Percentiles rank a stretch among this genome's conserved stretches.
These are phyloP conservation scores for Tieghemostelium lacteum DNA, from an alignment of 78 protist genomes.

Conservation along the genomic window DNA sequence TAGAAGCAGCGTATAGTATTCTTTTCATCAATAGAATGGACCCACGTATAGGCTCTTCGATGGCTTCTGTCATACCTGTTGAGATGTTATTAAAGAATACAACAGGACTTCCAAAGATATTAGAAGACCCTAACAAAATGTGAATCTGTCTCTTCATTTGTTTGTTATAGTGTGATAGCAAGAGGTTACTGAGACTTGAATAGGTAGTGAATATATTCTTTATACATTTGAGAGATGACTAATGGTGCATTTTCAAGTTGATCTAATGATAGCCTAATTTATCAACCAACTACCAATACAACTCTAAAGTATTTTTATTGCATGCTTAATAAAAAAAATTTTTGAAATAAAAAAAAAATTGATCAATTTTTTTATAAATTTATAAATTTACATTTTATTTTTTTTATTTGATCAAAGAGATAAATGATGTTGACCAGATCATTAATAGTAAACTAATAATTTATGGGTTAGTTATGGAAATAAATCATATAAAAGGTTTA, in stretches of 20 bases:
- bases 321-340: no score
- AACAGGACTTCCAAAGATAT: slow-evolving; percentile 75
- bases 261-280: slow-evolving; percentile 67
- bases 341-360: no score
- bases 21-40: slow-evolving; percentile 73
- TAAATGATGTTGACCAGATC: no score
- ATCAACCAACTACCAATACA: no score
- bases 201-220: slow-evolving; percentile 44
- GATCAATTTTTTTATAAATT: no score
- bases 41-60: slow-evolving; percentile 62
- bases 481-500: no score
- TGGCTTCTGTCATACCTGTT: slow-evolving; percentile 77
- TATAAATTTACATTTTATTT: no score
- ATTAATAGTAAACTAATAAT: no score
- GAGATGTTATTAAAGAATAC: slow-evolving; percentile 62
- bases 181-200: not conserved
- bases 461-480: no score
- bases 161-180: slow-evolving; percentile 40
- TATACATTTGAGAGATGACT: slow-evolving; percentile 16
- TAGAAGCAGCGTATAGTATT: slow-evolving; percentile 66
- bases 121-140: slow-evolving; percentile 58
- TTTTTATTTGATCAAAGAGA: no score
- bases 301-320: no score
- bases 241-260: slow-evolving; percentile 76
- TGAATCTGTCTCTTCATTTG: slow-evolving; percentile 75